Base-by-base conservation (phyloP, 2,329 filamentous ascomycete genomes). In the Colletotrichum sp. region DNA sequence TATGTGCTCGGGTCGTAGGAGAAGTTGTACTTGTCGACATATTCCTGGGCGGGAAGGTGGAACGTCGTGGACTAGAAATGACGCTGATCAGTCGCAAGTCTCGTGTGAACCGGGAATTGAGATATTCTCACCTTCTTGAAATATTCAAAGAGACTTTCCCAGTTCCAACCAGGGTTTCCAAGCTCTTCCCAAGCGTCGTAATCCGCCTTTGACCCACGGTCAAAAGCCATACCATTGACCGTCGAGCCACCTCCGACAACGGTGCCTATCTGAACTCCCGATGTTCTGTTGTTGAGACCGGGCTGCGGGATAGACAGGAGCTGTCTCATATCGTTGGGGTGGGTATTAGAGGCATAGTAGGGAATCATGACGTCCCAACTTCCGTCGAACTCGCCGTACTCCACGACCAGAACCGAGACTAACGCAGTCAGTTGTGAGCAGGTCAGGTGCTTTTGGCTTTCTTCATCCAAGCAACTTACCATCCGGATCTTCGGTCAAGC, bases 141-240 rank as follows among this genome's bases (percentile, higher is more conserved):
- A 75, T 90, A 90, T 1, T 85, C 86, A 5, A 85, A 82, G 34
- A 91, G 79, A 3, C 81, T 79, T 2, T 86, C 81, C 84, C 86
- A 89, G 36, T 86, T 85, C 87, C 87, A 88, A 9, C 85, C 86
- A 2, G 80, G 74, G 66, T 87, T 88, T 1, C 86, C 87, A 4
- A 88, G 80, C 2, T 79, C 77, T 68, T 86, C 86, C 86, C 86
- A 89, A 7, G 84, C 84, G 69, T 88, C 84, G 44, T 87, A 84
- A 59, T 89, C 83, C 3, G 84, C 80, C 15, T 80, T 82, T 60
- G 86, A 83, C 3, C 85, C 86, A 8, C 87, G 83, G 26, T 88
- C 83, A 64, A 88, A 89, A 8, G 85, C 84, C 87, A 88, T 88
- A 28, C 81, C 83, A 79, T 75, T 72, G n/a, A 77, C 77, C 2